Evolutionary conservation across 495 filamentous ascomycete species (phyloP), one percentile per base, ranked within the genome.

Genomic region (Penicillium ucsense): DNA sequence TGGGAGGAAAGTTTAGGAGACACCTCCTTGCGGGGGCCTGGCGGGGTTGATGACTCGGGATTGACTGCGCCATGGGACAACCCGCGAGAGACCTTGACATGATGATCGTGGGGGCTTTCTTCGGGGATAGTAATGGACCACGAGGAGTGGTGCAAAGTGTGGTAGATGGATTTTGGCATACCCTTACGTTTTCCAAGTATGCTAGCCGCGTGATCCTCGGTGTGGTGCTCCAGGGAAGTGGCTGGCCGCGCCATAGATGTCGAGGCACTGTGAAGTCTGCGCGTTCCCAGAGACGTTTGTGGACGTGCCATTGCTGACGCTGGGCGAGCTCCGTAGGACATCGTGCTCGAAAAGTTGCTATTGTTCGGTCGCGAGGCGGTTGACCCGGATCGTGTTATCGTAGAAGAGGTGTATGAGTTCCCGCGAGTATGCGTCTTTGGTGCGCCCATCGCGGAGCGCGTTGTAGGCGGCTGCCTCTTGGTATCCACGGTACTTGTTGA

Each of bases 131-230:
- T 58, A 65, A 45, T 43, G 44, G 60, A 55, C 51, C 51, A 52
- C 49, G 48, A 55, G 53, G 34, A 41, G 50, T 31, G 48, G 41
- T 46, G 52, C 53, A 43, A 54, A 45, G 49, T 49, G 56, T 53
- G 63, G 55, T 56, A 57, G 54, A 60, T 55, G 60, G 50, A 56
- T 46, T 38, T 37, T 49, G 33, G 68, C 80, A 61, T 89, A 90
- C 86, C 86, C 76, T 88, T 86, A 62, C 76, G 65, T 67, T 82
- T 79, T 52, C 75, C 73, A 35, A 73, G 54, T 4, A 70, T 61
- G 51, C 67, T 66, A 35, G 50, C 56, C 53, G 67, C 50, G 36
- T 66, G 49, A 62, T 69, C 71, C 60, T 70, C 72, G 20, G 61
- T 55, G 49, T 80, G 74, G 51, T 71, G 74, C 44, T 79, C 80